phyloP scores from a whole-genome alignment of 208 protist species.

The Acanthamoeba quina region DNA sequence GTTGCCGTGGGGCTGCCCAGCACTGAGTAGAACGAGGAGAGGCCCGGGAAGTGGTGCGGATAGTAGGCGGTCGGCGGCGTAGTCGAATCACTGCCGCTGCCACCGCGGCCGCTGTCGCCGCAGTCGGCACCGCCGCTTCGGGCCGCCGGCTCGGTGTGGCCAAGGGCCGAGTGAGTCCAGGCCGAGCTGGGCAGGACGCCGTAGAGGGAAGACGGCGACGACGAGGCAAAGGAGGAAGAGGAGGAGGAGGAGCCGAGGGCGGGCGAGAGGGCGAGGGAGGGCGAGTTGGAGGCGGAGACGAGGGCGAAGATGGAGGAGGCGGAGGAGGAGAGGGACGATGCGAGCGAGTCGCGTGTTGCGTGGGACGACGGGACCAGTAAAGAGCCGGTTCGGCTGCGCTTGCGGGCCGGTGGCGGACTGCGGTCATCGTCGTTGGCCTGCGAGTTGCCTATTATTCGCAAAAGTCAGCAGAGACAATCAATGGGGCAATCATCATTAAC shows the following conservation, averaged over 20 bases:
- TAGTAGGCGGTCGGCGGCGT: not conserved
- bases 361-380: not conserved
- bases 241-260: not conserved
- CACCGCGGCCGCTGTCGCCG: no score
- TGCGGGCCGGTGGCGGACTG: not conserved
- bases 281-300: constrained; percentile 7
- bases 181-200: not conserved
- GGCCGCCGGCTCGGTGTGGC: not conserved
- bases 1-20: not conserved
- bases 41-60: not conserved
- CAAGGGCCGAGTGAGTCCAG: not conserved
- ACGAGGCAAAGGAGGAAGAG: not conserved
- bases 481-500: no score
- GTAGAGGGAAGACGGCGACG: not conserved
- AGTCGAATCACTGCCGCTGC: no score
- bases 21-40: not conserved
- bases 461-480: not conserved
- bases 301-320: not conserved
- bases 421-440: not conserved
- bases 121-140: no score
- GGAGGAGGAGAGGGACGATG: not conserved
- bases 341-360: not conserved
- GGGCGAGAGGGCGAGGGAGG: not conserved
- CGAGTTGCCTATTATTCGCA: not conserved
- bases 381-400: not conserved